Base-by-base conservation (phyloP, 2,329 filamentous ascomycete genomes). In the Moelleriella libera region DNA sequence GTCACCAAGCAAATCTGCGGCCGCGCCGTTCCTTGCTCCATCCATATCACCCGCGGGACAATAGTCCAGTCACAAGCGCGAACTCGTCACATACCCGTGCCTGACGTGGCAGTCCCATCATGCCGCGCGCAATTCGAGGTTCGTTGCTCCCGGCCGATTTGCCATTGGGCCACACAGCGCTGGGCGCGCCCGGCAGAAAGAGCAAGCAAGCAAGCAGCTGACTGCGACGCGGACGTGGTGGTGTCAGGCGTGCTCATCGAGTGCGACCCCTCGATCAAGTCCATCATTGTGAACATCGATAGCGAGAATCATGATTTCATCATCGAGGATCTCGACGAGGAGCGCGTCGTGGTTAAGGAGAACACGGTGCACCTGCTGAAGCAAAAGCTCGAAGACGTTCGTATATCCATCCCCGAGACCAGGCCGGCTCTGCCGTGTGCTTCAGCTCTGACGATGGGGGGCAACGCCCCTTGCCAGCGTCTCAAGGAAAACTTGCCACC, bases 241-340 rank as follows among this genome's bases (percentile, higher is more conserved):
- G 37, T 21, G 30, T 43, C 48, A 78, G 85, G 85, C 52, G 81
- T 86, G 30, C 74, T 90, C 53, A 80, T 90, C 64, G 79, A 88
- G 64, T 88, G 83, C 65, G 85, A 90, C 61, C 82, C 85, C n/a
- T 86, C 83, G 43, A 88, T 90, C 73, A 89, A 88, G 66, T 84
- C 85, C 52, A 88, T 89, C 69, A 83, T 90, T 58, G 71, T 85
- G 55, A 84, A 81, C 58, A 85, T 90, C 55, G 82, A 90, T 64
- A 76, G 70, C 56, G 70, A 77, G 49, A 73, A 75, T 54, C 80
- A 88, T 63, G 79, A 82, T 53, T 86, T 80, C 61, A 85, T 90
- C 58, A 84, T 88, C 52, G 83, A 88, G 57, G 83, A 88, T 52
- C 74, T 89, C 1, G 85, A 89, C 64, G 85, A 89, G 50, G 76